Evolutionary conservation across 495 filamentous ascomycete species (phyloP), one percentile per base, ranked within the genome.

Genomic region (Chlorociboria aeruginascens): DNA sequence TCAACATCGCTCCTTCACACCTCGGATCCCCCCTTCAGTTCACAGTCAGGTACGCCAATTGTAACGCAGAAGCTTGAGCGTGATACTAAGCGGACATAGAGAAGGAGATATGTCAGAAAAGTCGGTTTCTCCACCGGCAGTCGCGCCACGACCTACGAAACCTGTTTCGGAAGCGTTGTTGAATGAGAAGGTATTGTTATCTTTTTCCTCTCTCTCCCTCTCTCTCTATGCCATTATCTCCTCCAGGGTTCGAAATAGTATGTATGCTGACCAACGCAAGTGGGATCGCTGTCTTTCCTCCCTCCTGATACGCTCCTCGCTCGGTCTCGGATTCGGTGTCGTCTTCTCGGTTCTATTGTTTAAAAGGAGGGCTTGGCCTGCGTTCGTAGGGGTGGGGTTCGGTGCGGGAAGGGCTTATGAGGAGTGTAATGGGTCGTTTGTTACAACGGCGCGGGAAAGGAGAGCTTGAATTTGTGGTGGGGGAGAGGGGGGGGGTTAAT

Each of bases 261-360:
- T 11, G 10, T 2, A 36, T 36, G 13, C 33, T 36, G 11, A 13
- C 14, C 2, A 13, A 14, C 47, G 29, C 43, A 58, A 99, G 93
- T 99, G 92, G 92, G 92, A 99, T 66, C 87, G 83, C 66, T 94
- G 89, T 65, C 81, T 97, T 65, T 95, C 92, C 55, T 94, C 90
- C 59, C 77, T 95, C 68, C 76, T 97, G 60, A 89, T 97, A 70
- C 89, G 92, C 64, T 95, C 89, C 47, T 80, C 84, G 41, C 78
- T 99, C 63, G 92, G 92, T 56, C 80, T 95, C 56, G 85, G 82
- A 47, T 96, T 97, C 69, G 92, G 92, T 67, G 83, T 97, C 64
- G 83, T 97, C 66, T 97, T 99, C 74, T 96, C 89, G 40, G 89
- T 99, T 30, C 81, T 99, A 40, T 68, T 99, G 25, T 99, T 99